Base-by-base conservation (phyloP, 768 basidiomycete species). In the Leccinum pellstonianum region DNA sequence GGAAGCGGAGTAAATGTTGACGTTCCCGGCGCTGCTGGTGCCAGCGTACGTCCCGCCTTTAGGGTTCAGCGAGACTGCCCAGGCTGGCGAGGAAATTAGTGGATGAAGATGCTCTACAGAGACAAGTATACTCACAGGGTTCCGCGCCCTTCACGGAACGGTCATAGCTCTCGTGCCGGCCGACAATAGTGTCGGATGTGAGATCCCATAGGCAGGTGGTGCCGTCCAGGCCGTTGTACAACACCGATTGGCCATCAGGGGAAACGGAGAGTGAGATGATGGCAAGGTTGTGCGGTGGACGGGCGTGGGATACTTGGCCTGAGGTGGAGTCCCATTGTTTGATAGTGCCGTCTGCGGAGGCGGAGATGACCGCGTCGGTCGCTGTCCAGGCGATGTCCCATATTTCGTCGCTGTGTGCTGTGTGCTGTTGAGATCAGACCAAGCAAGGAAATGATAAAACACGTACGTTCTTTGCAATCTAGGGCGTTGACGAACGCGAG, bases 151-250 rank as follows among this genome's bases (percentile, higher is more conserved):
- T 83, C 11, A 80, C 80, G 4, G 79, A 80, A 50, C 86, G 78
- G 52, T 79, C 79, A 66, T 84, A 94, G 63, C 91, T 94, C 71
- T 94, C 92, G 59, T 84, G 84, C 57, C 79, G 83, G 11, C 85
- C 89, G 1, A 85, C 71, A 3, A 87, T 70, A 37, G 82, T 78
- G 4, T 88, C 88, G 17, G 77, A 81, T 37, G 80, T 74, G 50
- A 94, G 71, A 68, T 95, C 86, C 83, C 88, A 88, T 25, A 95
- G 75, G 51, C 77, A 81, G 0, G 92, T 93, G 29, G 88, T 82
- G 2, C 95, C 95, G 66, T 96, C 94, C 19, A 95, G 78, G 56
- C 88, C 88, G 67, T 93, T 93, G 65, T 86, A 89, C 49, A 97
- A 72, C 0, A 85, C 92, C 31, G 75, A 76, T 51, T 76, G 78